Percentiles rank a stretch among this genome's conserved stretches.
These are phyloP conservation scores for Suillus occidentalis DNA, from an alignment of 768 basidiomycete species.

Conservation along the genomic window DNA sequence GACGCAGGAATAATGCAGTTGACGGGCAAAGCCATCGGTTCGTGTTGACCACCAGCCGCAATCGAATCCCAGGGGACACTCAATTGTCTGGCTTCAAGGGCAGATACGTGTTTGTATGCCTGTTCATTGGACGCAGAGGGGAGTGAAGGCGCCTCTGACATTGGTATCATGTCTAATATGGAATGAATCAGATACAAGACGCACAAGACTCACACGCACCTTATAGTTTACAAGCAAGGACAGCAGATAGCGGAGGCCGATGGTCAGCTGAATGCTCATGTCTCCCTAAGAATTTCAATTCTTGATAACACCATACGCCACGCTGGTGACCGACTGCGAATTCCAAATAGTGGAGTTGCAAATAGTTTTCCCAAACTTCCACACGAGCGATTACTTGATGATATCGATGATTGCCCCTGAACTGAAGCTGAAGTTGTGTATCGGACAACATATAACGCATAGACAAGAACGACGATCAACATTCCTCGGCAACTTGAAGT, in stretches of 20 bases:
- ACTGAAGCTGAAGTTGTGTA: not conserved
- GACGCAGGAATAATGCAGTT: slow-evolving; percentile 52
- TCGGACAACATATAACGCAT: not conserved
- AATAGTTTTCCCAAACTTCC: not conserved
- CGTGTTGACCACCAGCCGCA: slow-evolving; percentile 34
- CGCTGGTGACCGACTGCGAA: not conserved
- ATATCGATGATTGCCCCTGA: not conserved
- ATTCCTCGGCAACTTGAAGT: not conserved
- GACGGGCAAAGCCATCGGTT: slow-evolving; percentile 38
- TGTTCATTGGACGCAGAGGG: slow-evolving; percentile 44
- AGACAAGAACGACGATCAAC: not conserved
- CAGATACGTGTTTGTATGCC: slow-evolving; percentile 54
- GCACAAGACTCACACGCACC: not conserved
- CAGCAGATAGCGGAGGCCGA: not conserved
- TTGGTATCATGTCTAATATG: not conserved
- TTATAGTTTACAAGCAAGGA: not conserved
- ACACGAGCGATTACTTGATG: not conserved
- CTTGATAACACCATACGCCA: not conserved
- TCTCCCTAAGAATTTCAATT: not conserved
- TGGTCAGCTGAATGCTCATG: not conserved
- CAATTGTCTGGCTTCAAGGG: slow-evolving; percentile 51
- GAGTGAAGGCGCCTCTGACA: slow-evolving; percentile 21
- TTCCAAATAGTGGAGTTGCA: not conserved
- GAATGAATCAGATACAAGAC: not conserved
- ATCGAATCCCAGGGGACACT: slow-evolving; percentile 38